Percentiles rank a stretch among this genome's conserved stretches.
These are phyloP conservation scores for Rutstroemia sydowiana DNA, from an alignment of 2,329 filamentous ascomycete genomes.

Conservation along the genomic window DNA sequence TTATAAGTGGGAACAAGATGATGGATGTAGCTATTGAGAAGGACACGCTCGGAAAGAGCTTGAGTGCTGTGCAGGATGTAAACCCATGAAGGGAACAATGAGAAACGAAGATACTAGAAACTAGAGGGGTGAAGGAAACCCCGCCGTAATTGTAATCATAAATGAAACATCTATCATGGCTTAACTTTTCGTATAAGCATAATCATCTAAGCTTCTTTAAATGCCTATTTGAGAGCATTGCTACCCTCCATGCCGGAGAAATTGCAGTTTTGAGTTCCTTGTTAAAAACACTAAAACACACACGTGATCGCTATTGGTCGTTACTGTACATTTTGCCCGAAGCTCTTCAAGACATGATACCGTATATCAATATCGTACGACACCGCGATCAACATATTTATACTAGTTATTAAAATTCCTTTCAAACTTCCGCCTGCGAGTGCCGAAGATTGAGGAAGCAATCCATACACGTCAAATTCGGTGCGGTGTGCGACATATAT, in stretches of 20 bases:
- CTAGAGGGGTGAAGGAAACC: neutral
- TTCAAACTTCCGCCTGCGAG: constrained; percentile 6
- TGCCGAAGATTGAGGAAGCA: neutral
- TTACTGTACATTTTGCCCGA: constrained; percentile 12
- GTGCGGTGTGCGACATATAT: constrained; percentile 13
- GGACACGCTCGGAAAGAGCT: constrained; percentile 24
- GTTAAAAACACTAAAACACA: constrained; percentile 10
- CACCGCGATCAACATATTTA: constrained; percentile 16
- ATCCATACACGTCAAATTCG: constrained; percentile 1
- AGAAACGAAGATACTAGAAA: constrained; percentile 6
- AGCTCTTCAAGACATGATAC: constrained; percentile 21
- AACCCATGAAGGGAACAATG: constrained; percentile 4
- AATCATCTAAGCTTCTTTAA: too few relatives aligned
- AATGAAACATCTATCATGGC: constrained; percentile 3
- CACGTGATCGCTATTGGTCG: constrained; percentile 23
- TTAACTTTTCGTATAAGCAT: neutral
- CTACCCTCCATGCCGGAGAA: neutral
- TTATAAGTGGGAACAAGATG: constrained; percentile 83
- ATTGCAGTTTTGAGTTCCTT: constrained; percentile 5
- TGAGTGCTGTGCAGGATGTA: constrained; percentile 27
- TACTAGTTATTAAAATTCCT: constrained; percentile 6
- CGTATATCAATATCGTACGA: constrained; percentile 25
- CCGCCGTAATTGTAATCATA: constrained; percentile 7
- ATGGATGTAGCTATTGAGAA: constrained; percentile 80
- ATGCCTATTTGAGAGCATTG: too few relatives aligned